phyloP scores from a whole-genome alignment of 2,329 filamentous ascomycete genomes.

The Colletotrichum gloeosporioides region DNA sequence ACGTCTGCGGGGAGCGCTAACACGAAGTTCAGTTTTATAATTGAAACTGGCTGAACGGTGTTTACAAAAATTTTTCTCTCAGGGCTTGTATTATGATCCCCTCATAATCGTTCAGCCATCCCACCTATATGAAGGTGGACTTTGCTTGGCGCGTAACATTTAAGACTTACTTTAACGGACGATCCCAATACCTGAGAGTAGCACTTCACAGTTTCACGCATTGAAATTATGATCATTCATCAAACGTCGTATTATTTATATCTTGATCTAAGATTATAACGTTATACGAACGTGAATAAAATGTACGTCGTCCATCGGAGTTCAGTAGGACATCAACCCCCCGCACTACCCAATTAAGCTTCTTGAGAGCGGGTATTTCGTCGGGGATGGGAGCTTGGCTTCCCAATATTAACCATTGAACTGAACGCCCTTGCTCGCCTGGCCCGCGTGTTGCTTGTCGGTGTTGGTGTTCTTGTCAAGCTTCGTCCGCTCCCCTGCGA shows the following conservation, averaged over 20 bases:
- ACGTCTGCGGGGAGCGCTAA: neutral
- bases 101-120: neutral
- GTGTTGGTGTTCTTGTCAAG: constrained; percentile 54
- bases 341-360: neutral
- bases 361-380: neutral
- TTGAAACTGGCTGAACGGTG: neutral
- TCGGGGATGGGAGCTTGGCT: neutral
- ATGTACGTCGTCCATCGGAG: neutral
- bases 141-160: neutral
- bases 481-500: constrained; percentile 48
- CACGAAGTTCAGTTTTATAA: neutral
- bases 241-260: neutral
- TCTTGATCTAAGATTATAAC: neutral
- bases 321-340: neutral
- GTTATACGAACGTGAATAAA: neutral
- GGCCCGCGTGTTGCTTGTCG: constrained; percentile 37
- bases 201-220: neutral
- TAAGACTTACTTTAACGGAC: neutral
- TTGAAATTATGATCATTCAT: neutral
- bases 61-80: neutral
- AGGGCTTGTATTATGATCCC: fast-evolving
- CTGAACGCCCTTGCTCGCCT: constrained; percentile 38
- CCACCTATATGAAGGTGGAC: neutral
- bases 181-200: neutral
- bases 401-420: constrained; percentile 26